Base-by-base conservation (phyloP, 164 flowering plant genomes). In the Protea cynaroides region DNA sequence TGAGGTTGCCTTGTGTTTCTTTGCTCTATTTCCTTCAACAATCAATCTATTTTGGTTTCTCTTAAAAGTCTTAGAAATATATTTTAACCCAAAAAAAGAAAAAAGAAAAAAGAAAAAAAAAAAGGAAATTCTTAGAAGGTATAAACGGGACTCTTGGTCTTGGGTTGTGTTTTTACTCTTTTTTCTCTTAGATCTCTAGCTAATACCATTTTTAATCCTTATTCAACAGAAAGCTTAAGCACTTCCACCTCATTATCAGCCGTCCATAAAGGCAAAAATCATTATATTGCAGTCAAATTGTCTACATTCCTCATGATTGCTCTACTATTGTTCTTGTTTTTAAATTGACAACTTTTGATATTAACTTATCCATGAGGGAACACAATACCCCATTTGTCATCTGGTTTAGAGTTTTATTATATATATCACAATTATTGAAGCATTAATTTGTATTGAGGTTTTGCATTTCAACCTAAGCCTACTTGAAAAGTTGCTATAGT, bases 371-470 rank as follows among this genome's bases (percentile, higher is more conserved):
- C 56, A 65, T 21, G 5, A 25, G 59, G 63, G 43, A 44, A 64
- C 64, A 54, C 49, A 44, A 7, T 14, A 25, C 29, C 43, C 14
- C 34, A 14, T 19, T 29, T 4, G 43, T 14, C n/a, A 21, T 46
- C 44, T 15, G n/a, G 7, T 25, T 22, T 59, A 25, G n/a, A 14
- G 34, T 17, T 24, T 15, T 56, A 18, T 18, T 51, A 22, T 67
- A n/a, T n/a, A n/a, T n/a, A n/a, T n/a, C n/a, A n/a, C n/a, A 49
- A 24, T 68, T 69, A 68, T 59, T 65, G 56, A 68, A 54, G 58
- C 65, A 64, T 62, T 63, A 59, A 18, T 56, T 24, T 10, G 51
- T 24, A 12, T 36, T 38, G 25, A 29, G 21, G 56, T 55, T 65
- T 65, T 57, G 36, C 56, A 56, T 13, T 22, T 47, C 50, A 61